Conservation (phyloP, 2,329 filamentous ascomycete genomes). For the Ophiostoma sp. region DNA sequence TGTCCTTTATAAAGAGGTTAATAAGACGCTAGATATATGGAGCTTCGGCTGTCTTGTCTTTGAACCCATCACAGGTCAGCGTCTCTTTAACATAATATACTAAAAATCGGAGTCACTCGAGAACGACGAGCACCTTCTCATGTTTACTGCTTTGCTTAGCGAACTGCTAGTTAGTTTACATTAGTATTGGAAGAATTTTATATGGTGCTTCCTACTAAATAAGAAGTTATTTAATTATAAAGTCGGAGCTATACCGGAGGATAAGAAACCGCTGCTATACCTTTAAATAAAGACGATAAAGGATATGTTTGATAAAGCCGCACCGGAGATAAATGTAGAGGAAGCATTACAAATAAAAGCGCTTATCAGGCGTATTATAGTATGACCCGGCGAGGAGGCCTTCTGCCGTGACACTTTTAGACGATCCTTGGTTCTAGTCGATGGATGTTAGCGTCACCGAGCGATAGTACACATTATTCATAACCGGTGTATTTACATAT, state of each 20-base stretch:
- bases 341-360: conserved; percentile 5
- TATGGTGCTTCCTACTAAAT: conserved; percentile 8
- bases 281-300: neutral
- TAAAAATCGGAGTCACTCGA: neutral
- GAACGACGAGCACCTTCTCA: conserved; percentile 5
- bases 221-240: neutral
- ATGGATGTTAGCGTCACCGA: too few species aligned
- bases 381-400: conserved; percentile 14
- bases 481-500: too few species aligned
- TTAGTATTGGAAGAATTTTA: neutral
- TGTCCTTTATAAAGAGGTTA: neutral
- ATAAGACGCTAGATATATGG: conserved; percentile 16
- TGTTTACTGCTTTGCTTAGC: neutral
- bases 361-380: conserved; percentile 14
- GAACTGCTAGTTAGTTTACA: conserved; percentile 1
- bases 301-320: conserved; percentile 7
- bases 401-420: conserved; percentile 10
- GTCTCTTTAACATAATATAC: neutral
- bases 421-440: conserved; percentile 16
- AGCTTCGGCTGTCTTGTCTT: conserved; percentile 21
- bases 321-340: neutral
- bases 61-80: conserved; percentile 15
- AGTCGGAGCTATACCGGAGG: neutral
- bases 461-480: too few species aligned
- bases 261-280: neutral